Conservation (phyloP, 371 early-diverging fungal genomes). For the Choanephora cucurbitarum region DNA sequence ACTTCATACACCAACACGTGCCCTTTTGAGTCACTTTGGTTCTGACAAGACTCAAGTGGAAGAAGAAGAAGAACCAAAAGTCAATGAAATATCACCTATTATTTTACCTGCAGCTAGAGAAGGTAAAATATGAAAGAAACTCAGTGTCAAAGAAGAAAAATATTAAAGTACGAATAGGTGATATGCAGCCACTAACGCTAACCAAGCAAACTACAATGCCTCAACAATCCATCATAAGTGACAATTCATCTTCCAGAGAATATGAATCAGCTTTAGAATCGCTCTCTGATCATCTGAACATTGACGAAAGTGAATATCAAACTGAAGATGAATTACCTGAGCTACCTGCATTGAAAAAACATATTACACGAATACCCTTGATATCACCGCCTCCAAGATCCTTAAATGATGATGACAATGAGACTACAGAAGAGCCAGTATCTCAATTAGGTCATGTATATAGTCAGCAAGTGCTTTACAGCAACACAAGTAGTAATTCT, state of each 20-base stretch:
- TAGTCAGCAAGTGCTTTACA: neutral
- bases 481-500: neutral
- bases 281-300: slow-evolving; percentile 1
- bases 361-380: neutral
- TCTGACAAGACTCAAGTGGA: slow-evolving; percentile 23
- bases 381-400: neutral
- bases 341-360: neutral
- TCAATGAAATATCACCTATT: slow-evolving; percentile 17
- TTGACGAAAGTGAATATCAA: neutral
- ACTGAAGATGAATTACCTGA: neutral
- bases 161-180: neutral
- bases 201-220: neutral
- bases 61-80: slow-evolving; percentile 1
- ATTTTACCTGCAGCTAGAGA: slow-evolving; percentile 6
- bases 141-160: neutral
- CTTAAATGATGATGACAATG: neutral
- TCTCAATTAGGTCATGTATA: neutral
- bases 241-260: slow-evolving; percentile 10
- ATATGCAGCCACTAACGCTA: neutral
- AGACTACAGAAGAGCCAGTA: neutral
- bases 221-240: neutral
- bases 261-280: slow-evolving; percentile 24
- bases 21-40: slow-evolving; percentile 12
- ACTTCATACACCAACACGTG: slow-evolving; percentile 18
- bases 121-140: slow-evolving; percentile 1